Base-by-base conservation (phyloP, 2,329 filamentous ascomycete species). In the Ophiostoma perfectum region DNA sequence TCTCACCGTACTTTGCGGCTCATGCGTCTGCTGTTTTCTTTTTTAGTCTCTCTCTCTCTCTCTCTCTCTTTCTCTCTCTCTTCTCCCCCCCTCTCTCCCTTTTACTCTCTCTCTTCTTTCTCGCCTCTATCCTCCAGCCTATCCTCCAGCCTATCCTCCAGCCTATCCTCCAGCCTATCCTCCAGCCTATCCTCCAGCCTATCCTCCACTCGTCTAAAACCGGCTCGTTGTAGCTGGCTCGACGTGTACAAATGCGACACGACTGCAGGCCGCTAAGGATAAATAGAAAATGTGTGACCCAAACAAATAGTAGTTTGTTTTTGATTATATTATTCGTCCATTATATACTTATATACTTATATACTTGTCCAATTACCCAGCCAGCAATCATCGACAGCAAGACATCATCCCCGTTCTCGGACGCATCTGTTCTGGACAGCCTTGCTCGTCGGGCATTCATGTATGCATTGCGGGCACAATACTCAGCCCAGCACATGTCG, bases 181-280 rank as follows among this genome's bases (percentile, higher is more conserved):
- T 7, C 11, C 5, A 5, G 5, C 14, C 45, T 49, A 14, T 44
- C 42, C 11, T 44, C 42, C 42, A 5, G 5, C 11, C 45, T 2
- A 5, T 2, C 14, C 45, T 44, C 14, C 5, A 14, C 11, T 14
- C 14, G 12, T 7, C 8, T 18, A 27, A 18, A 55, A n/a, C 49
- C 18, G 47, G 16, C 18, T 18, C 42, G 42, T 7, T 44, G 42
- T 44, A 9, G 42, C 18, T 38, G 27, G n/a, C 27, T 38, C 55
- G 55, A 58, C 55, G 55, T 58, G 55, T 58, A 58, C 55, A 58
- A 58, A 58, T 58, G 27, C 55, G 55, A 58, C 55, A 58, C n/a
- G 47, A 18, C 55, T 58, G 55, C 55, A 58, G 55, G 55, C 49
- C 49, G 27, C 55, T 58, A 58, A 18, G 18, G 27, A 58, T 49